phyloP scores from a whole-genome alignment of 306 rosid genomes.

The Astragalus glycyphyllos region DNA sequence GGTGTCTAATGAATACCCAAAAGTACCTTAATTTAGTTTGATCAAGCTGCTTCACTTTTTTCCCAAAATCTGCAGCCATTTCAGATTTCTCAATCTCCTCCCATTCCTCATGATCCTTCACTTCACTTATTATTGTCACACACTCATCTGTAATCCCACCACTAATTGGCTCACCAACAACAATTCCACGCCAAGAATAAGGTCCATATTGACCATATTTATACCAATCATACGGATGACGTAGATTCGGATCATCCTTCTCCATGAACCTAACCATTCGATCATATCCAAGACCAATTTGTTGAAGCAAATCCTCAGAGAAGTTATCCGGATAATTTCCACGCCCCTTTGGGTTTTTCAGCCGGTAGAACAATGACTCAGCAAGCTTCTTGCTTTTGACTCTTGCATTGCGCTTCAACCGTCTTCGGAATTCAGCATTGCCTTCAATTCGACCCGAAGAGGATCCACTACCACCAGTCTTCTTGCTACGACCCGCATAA shows the following conservation, averaged over 20 bases:
- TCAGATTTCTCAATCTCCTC: constrained; percentile 85
- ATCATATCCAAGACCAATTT: constrained; percentile 85
- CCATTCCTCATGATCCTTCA: constrained; percentile 87
- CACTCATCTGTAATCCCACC: constrained; percentile 77
- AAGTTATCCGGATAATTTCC: constrained; percentile 72
- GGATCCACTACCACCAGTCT: constrained; percentile 51
- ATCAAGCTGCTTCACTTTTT: constrained; percentile 66
- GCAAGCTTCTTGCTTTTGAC: constrained; percentile 64
- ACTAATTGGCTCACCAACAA: constrained; percentile 77
- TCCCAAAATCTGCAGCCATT: constrained; percentile 73
- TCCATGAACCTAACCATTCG: constrained; percentile 88
- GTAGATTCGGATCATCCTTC: constrained; percentile 85
- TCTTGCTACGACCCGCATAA: constrained; percentile 78
- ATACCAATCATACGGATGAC: constrained; percentile 90
- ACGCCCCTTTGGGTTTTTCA: constrained; percentile 61
- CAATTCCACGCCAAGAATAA: constrained; percentile 89
- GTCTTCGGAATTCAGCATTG: constrained; percentile 60
- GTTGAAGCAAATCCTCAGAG: constrained; percentile 80
- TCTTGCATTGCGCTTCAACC: constrained; percentile 60
- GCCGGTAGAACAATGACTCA: constrained; percentile 71
- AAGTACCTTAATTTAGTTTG: constrained; percentile 61
- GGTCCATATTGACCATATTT: constrained; percentile 92
- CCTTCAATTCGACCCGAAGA: constrained; percentile 69
- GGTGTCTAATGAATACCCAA: constrained; percentile 90
- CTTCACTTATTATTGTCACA: constrained; percentile 77